Evolutionary conservation across 306 rosid genomes (phyloP).

Genomic region (Psophocarpus tetragonolobus): DNA sequence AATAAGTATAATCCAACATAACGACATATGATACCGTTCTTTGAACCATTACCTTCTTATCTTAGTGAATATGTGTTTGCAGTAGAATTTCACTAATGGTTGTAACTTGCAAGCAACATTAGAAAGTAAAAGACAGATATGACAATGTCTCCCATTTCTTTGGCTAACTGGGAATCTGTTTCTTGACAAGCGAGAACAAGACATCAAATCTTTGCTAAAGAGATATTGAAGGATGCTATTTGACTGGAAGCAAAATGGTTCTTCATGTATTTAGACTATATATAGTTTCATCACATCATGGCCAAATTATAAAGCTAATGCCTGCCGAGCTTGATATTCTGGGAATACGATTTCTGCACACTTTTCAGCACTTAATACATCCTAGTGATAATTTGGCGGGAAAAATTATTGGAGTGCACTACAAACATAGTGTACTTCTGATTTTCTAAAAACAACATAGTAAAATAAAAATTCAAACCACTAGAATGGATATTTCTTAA

Average conservation of each 20-base stretch:
- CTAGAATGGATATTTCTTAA: not conserved
- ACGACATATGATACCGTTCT: not conserved
- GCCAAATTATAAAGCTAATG: conserved; percentile 2
- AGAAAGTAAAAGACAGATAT: conserved; percentile 35
- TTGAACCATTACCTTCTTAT: conserved; percentile 27
- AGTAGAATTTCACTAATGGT: conserved; percentile 14
- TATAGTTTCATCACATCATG: not conserved
- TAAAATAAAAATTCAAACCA: not conserved
- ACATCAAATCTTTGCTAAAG: conserved; percentile 45
- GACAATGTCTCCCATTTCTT: conserved; percentile 25
- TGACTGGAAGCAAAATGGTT: conserved; percentile 31
- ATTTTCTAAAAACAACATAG: not conserved
- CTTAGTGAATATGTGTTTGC: not conserved
- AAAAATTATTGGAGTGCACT: not conserved
- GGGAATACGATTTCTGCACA: conserved; percentile 27
- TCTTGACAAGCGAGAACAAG: conserved; percentile 41
- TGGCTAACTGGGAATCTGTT: conserved; percentile 44
- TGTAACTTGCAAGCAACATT: conserved; percentile 33
- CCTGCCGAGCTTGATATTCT: not conserved
- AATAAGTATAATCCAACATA: conserved; percentile 23
- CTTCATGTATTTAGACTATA: not conserved
- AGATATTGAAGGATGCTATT: conserved; percentile 30
- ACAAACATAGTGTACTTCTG: not conserved
- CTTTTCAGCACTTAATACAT: conserved; percentile 1
- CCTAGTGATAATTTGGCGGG: not conserved